Evolutionary conservation across 176 grass and related monocot genomes (phyloP), one percentile per base, ranked within the genome.

Genomic region (Oryza punctata): DNA sequence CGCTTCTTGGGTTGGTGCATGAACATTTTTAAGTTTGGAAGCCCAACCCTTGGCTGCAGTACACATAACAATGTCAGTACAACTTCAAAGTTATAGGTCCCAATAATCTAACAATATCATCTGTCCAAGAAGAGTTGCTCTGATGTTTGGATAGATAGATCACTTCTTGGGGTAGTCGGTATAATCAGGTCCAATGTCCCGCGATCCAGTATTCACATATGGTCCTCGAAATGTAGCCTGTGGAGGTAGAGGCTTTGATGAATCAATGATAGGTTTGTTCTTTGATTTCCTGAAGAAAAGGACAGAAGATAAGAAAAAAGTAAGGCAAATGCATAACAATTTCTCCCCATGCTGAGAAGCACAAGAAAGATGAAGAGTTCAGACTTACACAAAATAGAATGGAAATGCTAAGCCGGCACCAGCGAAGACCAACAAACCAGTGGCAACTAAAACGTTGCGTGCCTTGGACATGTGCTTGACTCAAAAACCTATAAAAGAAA

Each of bases 161-260:
- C 84, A 94, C 30, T 78, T 91, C 82, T 95, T 95, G 1, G 91
- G 88, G 75, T 93, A 90, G 32, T 75, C 73, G 16, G 91, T 90
- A 76, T 68, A 61, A 89, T 98, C 92, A 47, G 92, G 96, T 32
- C 96, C 95, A 41, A 98, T 85, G 89, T 95, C 96, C 8, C 68
- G 91, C 32, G 96, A 98, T 46, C 92, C 92, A 27, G 92, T 93
- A 72, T 95, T 98, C 7, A 98, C 81, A 84, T 98, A 98, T 1
- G 96, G 96, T 66, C 93, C 96, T 69, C 93, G 85, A 43, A 98
- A 95, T 15, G 93, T 98, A 74, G 96, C 96, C 76, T 98, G 96
- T 4, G 92, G 96, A 59, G 96, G 93, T 73, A 98, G 82, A 70
- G 96, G 87, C 81, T 93, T 93, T 70, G 96, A 88, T 0, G 86